Conservation (phyloP, 1,139 yeast genomes). For the Protomyces lactucae-debilis region DNA sequence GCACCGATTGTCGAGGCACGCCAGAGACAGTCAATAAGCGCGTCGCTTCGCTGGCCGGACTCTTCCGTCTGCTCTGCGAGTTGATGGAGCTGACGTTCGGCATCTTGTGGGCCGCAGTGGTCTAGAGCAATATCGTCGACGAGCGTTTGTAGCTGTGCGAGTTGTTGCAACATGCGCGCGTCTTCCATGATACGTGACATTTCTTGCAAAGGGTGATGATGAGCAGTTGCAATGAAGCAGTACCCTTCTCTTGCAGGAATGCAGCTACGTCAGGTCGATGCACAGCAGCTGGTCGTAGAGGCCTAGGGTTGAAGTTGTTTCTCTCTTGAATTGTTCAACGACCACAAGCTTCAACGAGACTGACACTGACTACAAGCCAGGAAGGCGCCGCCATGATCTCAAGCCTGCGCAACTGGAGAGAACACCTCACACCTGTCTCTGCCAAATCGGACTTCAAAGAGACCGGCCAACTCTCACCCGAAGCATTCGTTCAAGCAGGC, state of each 20-base stretch:
- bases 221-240: background rate
- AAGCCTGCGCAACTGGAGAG: constrained; percentile 51
- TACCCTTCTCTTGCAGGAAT: background rate
- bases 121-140: background rate
- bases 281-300: too few species aligned
- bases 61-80: background rate
- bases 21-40: background rate
- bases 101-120: background rate
- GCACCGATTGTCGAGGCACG: background rate
- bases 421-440: constrained; percentile 84
- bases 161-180: background rate
- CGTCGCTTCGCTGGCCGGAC: background rate
- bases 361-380: background rate
- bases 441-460: constrained; percentile 73
- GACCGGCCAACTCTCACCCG: constrained; percentile 92
- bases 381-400: constrained; percentile 5
- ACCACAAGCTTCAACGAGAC: background rate
- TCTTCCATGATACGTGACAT: background rate
- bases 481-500: constrained; percentile 88
- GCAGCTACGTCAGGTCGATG: too few species aligned
- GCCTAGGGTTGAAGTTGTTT: too few species aligned
- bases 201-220: background rate
- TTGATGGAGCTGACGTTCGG: background rate
- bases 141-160: background rate
- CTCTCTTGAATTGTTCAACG: background rate